Percentiles rank a stretch among this genome's conserved stretches.
Evolutionary conservation across 306 rosid genomes (phyloP).

Genomic region (Begonia masoniana): DNA sequence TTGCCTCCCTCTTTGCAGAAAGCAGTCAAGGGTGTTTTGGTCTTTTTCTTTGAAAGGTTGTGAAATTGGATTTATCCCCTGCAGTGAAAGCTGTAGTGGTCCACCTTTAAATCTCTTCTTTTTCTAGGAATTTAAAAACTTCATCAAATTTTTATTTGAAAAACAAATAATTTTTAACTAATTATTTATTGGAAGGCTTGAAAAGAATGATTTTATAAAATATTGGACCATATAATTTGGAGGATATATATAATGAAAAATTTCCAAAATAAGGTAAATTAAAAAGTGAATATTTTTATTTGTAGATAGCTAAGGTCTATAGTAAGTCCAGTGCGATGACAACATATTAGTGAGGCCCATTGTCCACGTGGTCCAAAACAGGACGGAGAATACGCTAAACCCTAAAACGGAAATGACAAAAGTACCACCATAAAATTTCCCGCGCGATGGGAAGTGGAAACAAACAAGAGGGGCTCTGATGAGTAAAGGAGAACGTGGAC

Average conservation of each 20-base stretch:
- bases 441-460: conserved; percentile 2
- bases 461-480: not conserved
- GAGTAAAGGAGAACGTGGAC: too few species aligned
- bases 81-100: too few species aligned
- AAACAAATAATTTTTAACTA: too few species aligned
- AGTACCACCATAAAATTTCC: conserved; percentile 8
- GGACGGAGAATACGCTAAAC: not conserved
- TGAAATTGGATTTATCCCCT: too few species aligned
- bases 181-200: too few species aligned
- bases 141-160: too few species aligned
- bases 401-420: not conserved
- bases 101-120: too few species aligned
- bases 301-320: not conserved
- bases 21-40: not conserved
- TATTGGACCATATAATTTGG: too few species aligned
- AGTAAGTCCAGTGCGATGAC: not conserved
- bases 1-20: not conserved
- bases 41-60: not conserved
- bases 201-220: too few species aligned
- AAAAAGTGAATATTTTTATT: not conserved
- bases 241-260: too few species aligned
- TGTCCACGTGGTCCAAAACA: not conserved
- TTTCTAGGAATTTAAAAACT: too few species aligned
- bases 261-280: too few species aligned
- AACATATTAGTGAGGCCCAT: not conserved